Percentiles rank a stretch among this genome's conserved stretches.
Conservation (phyloP, 345 rosid genomes). For the Sisymbrium irio region DNA sequence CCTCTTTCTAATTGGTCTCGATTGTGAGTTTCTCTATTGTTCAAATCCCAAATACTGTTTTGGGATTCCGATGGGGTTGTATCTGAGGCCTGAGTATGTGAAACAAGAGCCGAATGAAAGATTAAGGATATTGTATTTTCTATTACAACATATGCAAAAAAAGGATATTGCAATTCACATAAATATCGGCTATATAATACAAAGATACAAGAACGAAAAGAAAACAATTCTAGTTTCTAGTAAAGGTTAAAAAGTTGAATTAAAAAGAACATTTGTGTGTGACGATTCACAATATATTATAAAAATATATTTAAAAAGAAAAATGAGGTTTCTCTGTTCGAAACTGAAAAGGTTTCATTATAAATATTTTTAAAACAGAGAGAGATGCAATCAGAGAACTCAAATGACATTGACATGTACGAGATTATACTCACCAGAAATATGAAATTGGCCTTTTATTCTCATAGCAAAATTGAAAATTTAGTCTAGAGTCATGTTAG, state of each 20-base stretch:
- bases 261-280: neutral
- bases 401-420: neutral
- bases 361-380: neutral
- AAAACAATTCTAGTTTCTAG: neutral
- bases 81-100: conserved; percentile 18
- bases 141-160: neutral
- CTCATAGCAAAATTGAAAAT: conserved; percentile 25
- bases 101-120: neutral
- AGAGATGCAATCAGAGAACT: neutral
- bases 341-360: neutral
- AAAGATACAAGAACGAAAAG: neutral
- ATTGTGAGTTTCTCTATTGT: conserved; percentile 2
- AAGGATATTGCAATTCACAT: neutral
- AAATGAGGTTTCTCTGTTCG: neutral
- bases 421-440: conserved; percentile 17
- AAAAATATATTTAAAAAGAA: neutral
- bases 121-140: neutral
- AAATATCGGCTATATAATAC: neutral
- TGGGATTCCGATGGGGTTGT: neutral
- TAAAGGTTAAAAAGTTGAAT: neutral
- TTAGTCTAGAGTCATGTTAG: conserved; percentile 31
- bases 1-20: conserved; percentile 13
- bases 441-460: conserved; percentile 23
- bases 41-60: conserved; percentile 14
- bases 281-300: neutral